A percentile compares a stretch with the other conserved stretches of the same genome.
Conservation (phyloP, 768 basidiomycete species). For the Boletus tylopilopsis region DNA sequence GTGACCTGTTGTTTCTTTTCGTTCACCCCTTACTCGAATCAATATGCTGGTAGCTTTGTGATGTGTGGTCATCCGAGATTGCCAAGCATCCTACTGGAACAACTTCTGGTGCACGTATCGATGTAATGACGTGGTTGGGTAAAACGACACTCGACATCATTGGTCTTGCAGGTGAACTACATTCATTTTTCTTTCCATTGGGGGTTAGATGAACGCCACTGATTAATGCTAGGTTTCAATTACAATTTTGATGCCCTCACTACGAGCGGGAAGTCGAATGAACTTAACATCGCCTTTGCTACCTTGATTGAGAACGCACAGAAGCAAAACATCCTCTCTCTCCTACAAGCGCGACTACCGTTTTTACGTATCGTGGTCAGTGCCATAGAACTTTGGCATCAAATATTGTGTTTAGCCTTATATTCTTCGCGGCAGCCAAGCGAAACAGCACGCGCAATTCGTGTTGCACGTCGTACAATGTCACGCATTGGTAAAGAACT, state of each 20-base stretch:
- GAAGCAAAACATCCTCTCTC: constrained; percentile 16
- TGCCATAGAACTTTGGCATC: background rate
- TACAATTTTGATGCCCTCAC: constrained; percentile 33
- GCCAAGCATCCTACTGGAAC: constrained; percentile 19
- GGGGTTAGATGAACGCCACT: background rate
- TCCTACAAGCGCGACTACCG: constrained; percentile 37
- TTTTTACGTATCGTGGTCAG: constrained; percentile 39
- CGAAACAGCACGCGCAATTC: constrained; percentile 10
- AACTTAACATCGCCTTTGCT: constrained; percentile 32
- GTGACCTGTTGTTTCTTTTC: background rate
- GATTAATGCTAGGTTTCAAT: constrained; percentile 29
- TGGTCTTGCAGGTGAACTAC: constrained; percentile 33
- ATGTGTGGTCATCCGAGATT: constrained; percentile 39
- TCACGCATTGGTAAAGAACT: constrained; percentile 47
- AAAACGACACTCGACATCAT: constrained; percentile 38
- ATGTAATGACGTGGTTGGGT: constrained; percentile 32
- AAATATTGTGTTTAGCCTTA: background rate
- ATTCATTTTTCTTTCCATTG: no score
- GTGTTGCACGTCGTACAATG: constrained; percentile 39
- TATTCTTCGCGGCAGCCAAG: constrained; percentile 18
- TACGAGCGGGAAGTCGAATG: constrained; percentile 23
- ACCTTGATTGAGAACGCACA: constrained; percentile 16
- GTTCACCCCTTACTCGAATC: background rate
- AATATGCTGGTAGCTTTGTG: constrained; percentile 40
- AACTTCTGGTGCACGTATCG: constrained; percentile 16